Conservation (phyloP, 2,329 filamentous ascomycete genomes). For the Bisporella sp. region DNA sequence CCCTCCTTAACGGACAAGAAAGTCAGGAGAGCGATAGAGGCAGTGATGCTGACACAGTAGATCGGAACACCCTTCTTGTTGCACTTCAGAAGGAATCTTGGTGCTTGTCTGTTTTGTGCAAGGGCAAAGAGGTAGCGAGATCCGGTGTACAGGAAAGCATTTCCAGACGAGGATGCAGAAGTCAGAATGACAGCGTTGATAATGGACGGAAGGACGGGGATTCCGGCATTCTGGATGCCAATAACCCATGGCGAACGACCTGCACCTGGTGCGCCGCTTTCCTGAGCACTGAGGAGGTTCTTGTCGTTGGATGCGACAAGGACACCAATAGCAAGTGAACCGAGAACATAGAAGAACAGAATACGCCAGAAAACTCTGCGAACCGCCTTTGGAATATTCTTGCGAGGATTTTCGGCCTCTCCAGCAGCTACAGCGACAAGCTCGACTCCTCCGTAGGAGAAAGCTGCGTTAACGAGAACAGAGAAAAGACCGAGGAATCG, state of each 20-base stretch:
- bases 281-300: constrained; percentile 56
- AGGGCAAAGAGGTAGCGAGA: constrained; percentile 28
- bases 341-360: constrained; percentile 67
- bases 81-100: constrained; percentile 50
- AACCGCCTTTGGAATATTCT: constrained; percentile 65
- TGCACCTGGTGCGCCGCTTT: constrained; percentile 52
- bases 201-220: constrained; percentile 58
- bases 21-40: constrained; percentile 61
- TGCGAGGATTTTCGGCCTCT: constrained; percentile 64
- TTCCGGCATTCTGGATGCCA: constrained; percentile 60
- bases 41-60: constrained; percentile 61
- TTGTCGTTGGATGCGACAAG: constrained; percentile 63
- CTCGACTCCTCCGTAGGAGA: constrained; percentile 41
- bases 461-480: constrained; percentile 40
- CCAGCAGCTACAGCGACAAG: constrained; percentile 46
- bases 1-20: constrained; percentile 62
- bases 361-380: constrained; percentile 76
- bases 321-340: constrained; percentile 65
- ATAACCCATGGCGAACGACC: constrained; percentile 62
- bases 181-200: constrained; percentile 68
- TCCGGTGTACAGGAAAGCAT: constrained; percentile 24
- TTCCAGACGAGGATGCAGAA: constrained; percentile 40
- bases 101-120: constrained; percentile 62
- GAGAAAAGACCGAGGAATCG: constrained; percentile 60
- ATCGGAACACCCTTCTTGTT: constrained; percentile 60